Base-by-base conservation (phyloP, 2,329 filamentous ascomycete genomes). In the Lasiodiplodia theobromae region DNA sequence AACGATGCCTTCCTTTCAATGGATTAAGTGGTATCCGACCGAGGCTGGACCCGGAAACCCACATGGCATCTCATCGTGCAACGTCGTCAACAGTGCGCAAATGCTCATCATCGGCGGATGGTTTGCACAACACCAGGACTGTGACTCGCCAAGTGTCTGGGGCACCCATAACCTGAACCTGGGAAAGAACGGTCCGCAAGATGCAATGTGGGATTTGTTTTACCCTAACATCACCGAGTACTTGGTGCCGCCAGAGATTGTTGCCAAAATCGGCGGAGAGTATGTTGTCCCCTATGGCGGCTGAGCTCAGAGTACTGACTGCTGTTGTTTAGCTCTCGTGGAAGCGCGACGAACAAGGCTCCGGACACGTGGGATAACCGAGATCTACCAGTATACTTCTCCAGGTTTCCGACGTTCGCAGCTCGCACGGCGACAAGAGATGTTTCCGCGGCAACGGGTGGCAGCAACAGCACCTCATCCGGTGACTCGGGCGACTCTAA, bases 21-120 rank as follows among this genome's bases (percentile, higher is more conserved):
- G 88, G 88, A 86, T 89, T 70, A 86, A 86, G 70, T 81, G 84
- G 71, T 86, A 83, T 67, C 84, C 83, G 14, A 77, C 77, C 56
- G 76, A 81, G 58, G 78, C 82, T 68, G 74, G 75, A 16, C 81
- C 80, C 0, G 79, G 82, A 37, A 83, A 83, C 16, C 86, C 88
- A 71, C 84, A 89, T 74, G 85, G 84, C 31, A 80, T 88, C 34
- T 86, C 82, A 44, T 76, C 73, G 57, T 90, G 88, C 74, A 87
- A 88, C 73, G 85, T 90, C 34, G 77, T 88, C 28, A 82, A 84
- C 66, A 77, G 80, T 56, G 82, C 84, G 4, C 88, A 91, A 75
- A 90, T 91, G 85, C 77, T 91, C 28, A 82, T 91, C 57, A 86
- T 90, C 44, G 88, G 89, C 25, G 89, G 89, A 21, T 84, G 82